phyloP scores from a whole-genome alignment of 768 basidiomycete genomes.

The Tremella fuciformis region DNA sequence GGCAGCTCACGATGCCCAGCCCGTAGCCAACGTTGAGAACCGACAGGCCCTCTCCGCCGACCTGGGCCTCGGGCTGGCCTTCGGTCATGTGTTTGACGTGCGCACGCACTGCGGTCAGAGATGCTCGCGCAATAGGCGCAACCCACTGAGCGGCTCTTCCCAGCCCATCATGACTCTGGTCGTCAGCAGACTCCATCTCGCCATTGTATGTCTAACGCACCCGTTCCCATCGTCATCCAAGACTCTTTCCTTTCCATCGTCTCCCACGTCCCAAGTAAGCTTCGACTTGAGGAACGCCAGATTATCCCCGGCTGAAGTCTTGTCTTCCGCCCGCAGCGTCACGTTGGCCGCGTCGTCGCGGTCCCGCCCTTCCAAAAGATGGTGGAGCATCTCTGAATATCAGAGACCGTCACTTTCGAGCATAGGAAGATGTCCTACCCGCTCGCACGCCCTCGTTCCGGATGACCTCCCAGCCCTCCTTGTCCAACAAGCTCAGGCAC shows the following conservation, averaged over 20 bases:
- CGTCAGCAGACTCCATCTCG: too few species aligned
- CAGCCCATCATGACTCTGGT: slow-evolving; percentile 94
- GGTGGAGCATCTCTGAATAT: slow-evolving; percentile 51
- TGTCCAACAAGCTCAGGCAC: slow-evolving; percentile 78
- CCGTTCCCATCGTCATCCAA: slow-evolving; percentile 64
- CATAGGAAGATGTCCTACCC: slow-evolving; percentile 58
- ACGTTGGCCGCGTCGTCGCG: slow-evolving; percentile 24
- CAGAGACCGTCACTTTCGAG: background rate
- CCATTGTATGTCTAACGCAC: slow-evolving; percentile 31
- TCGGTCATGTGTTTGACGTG: slow-evolving; percentile 68
- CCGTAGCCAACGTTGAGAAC: slow-evolving; percentile 92
- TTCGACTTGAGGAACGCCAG: slow-evolving; percentile 67
- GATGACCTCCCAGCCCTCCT: slow-evolving; percentile 68
- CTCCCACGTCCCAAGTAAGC: slow-evolving; percentile 67
- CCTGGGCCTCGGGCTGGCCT: slow-evolving; percentile 53
- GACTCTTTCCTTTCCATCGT: slow-evolving; percentile 77
- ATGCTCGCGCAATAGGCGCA: background rate
- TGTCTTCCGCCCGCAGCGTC: slow-evolving; percentile 43
- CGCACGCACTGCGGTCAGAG: slow-evolving; percentile 61
- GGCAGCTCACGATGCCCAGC: slow-evolving; percentile 64
- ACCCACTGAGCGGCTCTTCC: slow-evolving; percentile 76
- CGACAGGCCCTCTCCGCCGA: slow-evolving; percentile 55
- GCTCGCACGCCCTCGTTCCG: slow-evolving; percentile 89
- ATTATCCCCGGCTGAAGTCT: slow-evolving; percentile 50
- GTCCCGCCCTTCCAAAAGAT: slow-evolving; percentile 24